phyloP scores from a whole-genome alignment of 2,329 filamentous ascomycete genomes.

The Microdochium paspali region DNA sequence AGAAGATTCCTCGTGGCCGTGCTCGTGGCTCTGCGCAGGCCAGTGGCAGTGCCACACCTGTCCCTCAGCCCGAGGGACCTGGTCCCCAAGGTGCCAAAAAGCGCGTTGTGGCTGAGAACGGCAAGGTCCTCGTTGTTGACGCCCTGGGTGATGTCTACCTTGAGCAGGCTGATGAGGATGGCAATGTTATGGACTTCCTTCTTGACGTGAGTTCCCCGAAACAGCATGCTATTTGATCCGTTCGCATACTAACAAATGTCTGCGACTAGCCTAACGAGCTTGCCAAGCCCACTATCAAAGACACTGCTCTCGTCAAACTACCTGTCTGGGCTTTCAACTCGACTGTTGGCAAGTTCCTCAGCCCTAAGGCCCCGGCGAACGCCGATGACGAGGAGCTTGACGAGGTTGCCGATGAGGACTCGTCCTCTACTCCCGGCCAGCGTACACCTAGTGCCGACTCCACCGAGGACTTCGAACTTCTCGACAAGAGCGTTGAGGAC shows the following conservation, averaged over 20 bases:
- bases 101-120: constrained; percentile 86
- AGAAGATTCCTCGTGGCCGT: constrained; percentile 25
- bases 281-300: constrained; percentile 61
- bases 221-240: neutral
- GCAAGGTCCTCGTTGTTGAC: constrained; percentile 90
- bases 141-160: constrained; percentile 86
- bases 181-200: constrained; percentile 71
- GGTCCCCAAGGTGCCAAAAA: constrained; percentile 71
- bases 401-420: constrained; percentile 29
- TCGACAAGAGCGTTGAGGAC: constrained; percentile 51
- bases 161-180: constrained; percentile 86
- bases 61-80: constrained; percentile 36
- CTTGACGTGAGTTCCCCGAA: constrained; percentile 61
- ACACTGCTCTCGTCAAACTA: constrained; percentile 75
- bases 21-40: constrained; percentile 24
- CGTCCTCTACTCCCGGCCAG: constrained; percentile 34
- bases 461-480: constrained; percentile 52
- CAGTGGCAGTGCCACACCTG: constrained; percentile 42
- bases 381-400: constrained; percentile 12
- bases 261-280: constrained; percentile 64
- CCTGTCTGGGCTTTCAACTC: constrained; percentile 63
- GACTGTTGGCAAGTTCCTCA: constrained; percentile 40
- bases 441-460: constrained; percentile 47
- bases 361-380: constrained; percentile 10
- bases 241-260: neutral